Percentiles rank a stretch among this genome's conserved stretches.
phyloP scores from a whole-genome alignment of 495 filamentous ascomycete genomes.

The Tuber melanosporum region DNA sequence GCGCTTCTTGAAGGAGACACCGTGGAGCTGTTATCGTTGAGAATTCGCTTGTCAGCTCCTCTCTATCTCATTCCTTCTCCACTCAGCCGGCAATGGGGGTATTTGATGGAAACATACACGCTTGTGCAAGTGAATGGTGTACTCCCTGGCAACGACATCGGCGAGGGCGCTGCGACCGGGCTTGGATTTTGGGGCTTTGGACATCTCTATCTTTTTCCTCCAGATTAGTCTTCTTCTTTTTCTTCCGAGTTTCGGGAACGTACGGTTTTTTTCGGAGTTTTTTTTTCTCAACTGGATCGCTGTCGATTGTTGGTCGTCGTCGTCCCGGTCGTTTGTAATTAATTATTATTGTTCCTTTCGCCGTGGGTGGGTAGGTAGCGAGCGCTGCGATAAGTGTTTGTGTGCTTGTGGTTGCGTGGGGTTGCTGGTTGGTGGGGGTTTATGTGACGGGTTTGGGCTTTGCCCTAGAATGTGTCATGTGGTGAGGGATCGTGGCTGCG shows the following conservation, averaged over 20 bases:
- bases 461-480: slow-evolving; percentile 6
- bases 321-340: slow-evolving; percentile 1
- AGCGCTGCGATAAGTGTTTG: slow-evolving; percentile 20
- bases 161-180: slow-evolving; percentile 82
- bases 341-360: background rate
- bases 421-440: slow-evolving; percentile 8
- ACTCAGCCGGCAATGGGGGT: slow-evolving; percentile 14
- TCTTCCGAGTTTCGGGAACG: background rate
- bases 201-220: slow-evolving; percentile 56
- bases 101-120: slow-evolving; percentile 65
- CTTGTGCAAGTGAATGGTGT: slow-evolving; percentile 99
- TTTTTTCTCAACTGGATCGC: slow-evolving; percentile 18
- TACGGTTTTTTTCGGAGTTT: slow-evolving; percentile 3
- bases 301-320: slow-evolving; percentile 22
- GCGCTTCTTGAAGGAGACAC: slow-evolving; percentile 98
- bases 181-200: slow-evolving; percentile 62
- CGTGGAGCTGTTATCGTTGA: slow-evolving; percentile 64
- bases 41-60: slow-evolving; percentile 13
- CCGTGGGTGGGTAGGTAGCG: slow-evolving; percentile 18
- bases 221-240: slow-evolving; percentile 8
- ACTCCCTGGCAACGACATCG: slow-evolving; percentile 98
- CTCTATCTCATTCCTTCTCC: background rate
- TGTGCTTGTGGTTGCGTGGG: slow-evolving; percentile 14
- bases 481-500: background rate
- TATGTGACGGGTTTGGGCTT: slow-evolving; percentile 23